A percentile compares a stretch with the other conserved stretches of the same genome.
These are phyloP conservation scores for Daldinia caldariorum DNA, from an alignment of 495 filamentous ascomycete species.

Conservation along the genomic window DNA sequence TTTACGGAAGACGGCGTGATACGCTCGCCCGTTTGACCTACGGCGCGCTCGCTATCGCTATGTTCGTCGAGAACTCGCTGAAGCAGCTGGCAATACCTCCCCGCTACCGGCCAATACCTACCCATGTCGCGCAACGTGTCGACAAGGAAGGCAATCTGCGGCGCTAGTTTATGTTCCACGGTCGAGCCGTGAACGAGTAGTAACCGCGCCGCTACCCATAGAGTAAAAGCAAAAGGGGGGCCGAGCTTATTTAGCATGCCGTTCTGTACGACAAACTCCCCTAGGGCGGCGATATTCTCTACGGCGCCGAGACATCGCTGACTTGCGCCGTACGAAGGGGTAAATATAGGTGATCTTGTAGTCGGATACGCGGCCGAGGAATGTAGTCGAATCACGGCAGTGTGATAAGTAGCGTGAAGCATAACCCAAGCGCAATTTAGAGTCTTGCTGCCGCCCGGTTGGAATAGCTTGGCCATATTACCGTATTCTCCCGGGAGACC, in stretches of 20 bases:
- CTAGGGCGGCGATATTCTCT: constrained; percentile 81
- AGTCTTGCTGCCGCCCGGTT: constrained; percentile 68
- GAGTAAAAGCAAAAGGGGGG: constrained; percentile 86
- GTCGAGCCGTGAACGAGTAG: constrained; percentile 88
- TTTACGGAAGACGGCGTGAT: constrained; percentile 81
- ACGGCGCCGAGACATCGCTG: constrained; percentile 84
- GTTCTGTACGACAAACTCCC: constrained; percentile 75
- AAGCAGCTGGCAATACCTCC: constrained; percentile 81
- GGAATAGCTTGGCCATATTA: constrained; percentile 78
- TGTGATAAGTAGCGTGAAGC: constrained; percentile 79
- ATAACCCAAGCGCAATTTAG: constrained; percentile 87
- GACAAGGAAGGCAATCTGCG: constrained; percentile 80
- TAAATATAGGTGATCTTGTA: constrained; percentile 84
- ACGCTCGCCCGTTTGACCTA: constrained; percentile 67
- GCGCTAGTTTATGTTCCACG: constrained; percentile 80
- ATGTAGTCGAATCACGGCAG: constrained; percentile 86
- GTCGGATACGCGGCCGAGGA: constrained; percentile 94
- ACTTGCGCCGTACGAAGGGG: constrained; percentile 81
- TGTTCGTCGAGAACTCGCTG: constrained; percentile 87
- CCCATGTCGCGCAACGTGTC: constrained; percentile 83
- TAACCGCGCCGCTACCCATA: constrained; percentile 91
- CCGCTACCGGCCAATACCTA: constrained; percentile 83
- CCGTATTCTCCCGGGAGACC: constrained; percentile 82
- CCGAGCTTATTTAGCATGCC: constrained; percentile 81
- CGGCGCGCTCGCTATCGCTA: constrained; percentile 71